A percentile compares a stretch with the other conserved stretches of the same genome.
Conservation (phyloP, 768 basidiomycete genomes). For the Trametes coccinea region DNA sequence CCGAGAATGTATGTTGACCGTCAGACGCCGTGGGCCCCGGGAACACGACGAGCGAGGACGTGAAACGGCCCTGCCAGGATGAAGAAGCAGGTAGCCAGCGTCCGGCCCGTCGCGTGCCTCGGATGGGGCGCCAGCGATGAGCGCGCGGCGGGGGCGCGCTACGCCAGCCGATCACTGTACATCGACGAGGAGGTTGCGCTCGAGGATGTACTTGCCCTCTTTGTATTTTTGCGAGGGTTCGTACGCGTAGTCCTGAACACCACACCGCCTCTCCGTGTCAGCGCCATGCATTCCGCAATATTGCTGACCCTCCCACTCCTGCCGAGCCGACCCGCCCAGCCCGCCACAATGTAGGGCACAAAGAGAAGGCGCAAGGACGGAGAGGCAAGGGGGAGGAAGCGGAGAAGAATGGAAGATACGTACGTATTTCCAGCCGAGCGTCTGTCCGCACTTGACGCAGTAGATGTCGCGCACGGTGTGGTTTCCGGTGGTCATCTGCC, state of each 20-base stretch:
- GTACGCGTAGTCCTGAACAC: constrained; percentile 83
- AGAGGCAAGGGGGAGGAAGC: background rate
- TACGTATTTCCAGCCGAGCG: constrained; percentile 98
- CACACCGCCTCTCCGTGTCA: constrained; percentile 4
- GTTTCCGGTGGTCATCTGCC: constrained; percentile 95
- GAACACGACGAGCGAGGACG: constrained; percentile 9
- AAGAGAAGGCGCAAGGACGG: constrained; percentile 2
- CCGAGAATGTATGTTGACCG: constrained; percentile 12
- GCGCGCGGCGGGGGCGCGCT: constrained; percentile 7
- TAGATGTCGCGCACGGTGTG: constrained; percentile 96
- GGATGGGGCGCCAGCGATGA: background rate
- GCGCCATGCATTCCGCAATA: constrained; percentile 3
- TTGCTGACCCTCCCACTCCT: background rate
- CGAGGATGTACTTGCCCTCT: constrained; percentile 97
- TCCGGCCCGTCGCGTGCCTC: constrained; percentile 14
- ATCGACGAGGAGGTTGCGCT: constrained; percentile 85
- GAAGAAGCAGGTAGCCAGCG: constrained; percentile 1
- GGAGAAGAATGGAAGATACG: constrained; percentile 32
- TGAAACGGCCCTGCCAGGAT: constrained; percentile 5
- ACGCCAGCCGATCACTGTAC: constrained; percentile 57
- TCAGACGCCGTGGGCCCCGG: background rate
- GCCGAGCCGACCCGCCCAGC: background rate
- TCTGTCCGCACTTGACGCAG: constrained; percentile 85
- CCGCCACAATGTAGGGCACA: constrained; percentile 12
- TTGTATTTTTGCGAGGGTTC: constrained; percentile 94